A percentile compares a stretch with the other conserved stretches of the same genome.
These are phyloP conservation scores for Myotisia sp. DNA, from an alignment of 2,329 filamentous ascomycete genomes.

Conservation along the genomic window DNA sequence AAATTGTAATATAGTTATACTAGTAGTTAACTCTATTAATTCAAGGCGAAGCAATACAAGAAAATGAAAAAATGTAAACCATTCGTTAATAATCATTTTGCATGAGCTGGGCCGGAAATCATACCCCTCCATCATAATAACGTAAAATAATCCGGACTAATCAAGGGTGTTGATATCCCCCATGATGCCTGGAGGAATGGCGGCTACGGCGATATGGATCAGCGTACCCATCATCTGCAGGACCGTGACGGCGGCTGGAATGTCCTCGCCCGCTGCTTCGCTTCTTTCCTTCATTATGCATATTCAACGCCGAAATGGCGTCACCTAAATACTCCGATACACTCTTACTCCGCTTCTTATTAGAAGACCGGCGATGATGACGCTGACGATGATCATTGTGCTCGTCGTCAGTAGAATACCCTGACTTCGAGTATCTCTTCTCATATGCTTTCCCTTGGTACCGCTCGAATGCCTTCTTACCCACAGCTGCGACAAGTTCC, in stretches of 20 bases:
- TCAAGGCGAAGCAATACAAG: no score
- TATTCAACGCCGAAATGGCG: constrained; percentile 32
- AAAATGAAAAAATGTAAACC: no score
- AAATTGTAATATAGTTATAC: no score
- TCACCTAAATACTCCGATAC: constrained; percentile 32
- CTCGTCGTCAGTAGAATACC: constrained; percentile 32
- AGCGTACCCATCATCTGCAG: constrained; percentile 22
- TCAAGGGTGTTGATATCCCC: background rate
- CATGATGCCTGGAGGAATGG: constrained; percentile 9
- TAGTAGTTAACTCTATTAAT: no score
- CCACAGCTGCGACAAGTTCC: constrained; percentile 34
- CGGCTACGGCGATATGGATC: constrained; percentile 27
- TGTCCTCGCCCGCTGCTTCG: constrained; percentile 20
- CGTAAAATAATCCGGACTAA: no score
- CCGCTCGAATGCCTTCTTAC: constrained; percentile 33
- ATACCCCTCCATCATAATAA: no score
- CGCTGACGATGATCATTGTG: constrained; percentile 43
- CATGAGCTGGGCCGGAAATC: no score
- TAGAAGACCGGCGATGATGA: constrained; percentile 32
- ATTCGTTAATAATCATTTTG: no score
- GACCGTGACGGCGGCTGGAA: constrained; percentile 19
- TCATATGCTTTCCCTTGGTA: constrained; percentile 30
- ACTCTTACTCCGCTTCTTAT: constrained; percentile 32
- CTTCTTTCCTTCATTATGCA: constrained; percentile 21
- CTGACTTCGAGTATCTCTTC: constrained; percentile 13